Evolutionary conservation across 805 yeast genomes (phyloP).

Genomic region (Clavispora carvajalis): DNA sequence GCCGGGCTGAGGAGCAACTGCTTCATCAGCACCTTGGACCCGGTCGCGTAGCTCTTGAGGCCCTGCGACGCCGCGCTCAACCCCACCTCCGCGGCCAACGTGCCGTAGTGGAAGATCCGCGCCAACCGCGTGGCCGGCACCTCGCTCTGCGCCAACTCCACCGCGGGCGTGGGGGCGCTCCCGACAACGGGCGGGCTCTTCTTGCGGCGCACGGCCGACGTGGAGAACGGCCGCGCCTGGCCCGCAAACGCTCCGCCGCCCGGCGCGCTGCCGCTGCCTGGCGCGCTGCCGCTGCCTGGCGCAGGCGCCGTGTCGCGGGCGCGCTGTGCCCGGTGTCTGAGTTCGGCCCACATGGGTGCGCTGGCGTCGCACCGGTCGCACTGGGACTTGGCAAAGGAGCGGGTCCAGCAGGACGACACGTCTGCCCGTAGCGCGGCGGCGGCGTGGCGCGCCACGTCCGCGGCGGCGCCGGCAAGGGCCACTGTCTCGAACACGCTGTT

Average conservation of each 20-base stretch:
- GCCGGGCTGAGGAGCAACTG: conserved; percentile 67
- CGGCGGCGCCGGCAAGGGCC: conserved; percentile 22
- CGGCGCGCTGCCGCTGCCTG: too few relatives aligned
- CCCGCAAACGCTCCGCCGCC: too few relatives aligned
- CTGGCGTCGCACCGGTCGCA: conserved; percentile 16
- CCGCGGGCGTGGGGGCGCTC: conserved; percentile 18
- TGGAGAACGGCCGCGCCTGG: not conserved
- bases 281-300: too few relatives aligned
- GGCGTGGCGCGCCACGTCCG: conserved; percentile 17
- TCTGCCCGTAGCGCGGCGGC: conserved; percentile 17
- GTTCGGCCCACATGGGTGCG: conserved; percentile 21
- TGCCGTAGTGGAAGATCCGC: conserved; percentile 87
- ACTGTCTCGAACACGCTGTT: conserved; percentile 18
- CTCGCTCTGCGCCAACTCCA: conserved; percentile 55
- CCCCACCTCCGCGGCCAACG: conserved; percentile 88
- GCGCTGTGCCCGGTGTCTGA: conserved; percentile 5
- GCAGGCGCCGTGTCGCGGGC: conserved; percentile 5
- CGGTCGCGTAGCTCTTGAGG: conserved; percentile 58
- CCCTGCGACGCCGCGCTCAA: conserved; percentile 78
- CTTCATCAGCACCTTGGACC: conserved; percentile 46
- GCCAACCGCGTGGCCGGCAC: conserved; percentile 88
- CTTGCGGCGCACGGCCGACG: not conserved
- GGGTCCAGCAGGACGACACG: conserved; percentile 14
- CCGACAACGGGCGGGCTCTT: conserved; percentile 11
- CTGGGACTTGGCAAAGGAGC: conserved; percentile 18